phyloP scores from a whole-genome alignment of 2,329 filamentous ascomycete genomes.

The Monosporascus sp. region DNA sequence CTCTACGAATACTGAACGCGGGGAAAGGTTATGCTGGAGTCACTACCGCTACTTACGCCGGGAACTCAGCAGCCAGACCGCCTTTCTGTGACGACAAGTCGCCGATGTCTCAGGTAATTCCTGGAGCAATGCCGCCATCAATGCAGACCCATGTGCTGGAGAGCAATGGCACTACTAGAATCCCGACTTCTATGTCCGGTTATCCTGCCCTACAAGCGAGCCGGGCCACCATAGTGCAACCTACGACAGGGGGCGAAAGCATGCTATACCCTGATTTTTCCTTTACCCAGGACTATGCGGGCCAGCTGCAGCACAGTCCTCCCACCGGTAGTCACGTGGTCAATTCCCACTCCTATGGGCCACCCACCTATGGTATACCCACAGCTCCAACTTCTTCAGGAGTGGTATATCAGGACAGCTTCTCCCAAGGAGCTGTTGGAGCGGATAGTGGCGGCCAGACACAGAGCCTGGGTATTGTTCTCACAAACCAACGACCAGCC shows the following conservation, averaged over 20 bases:
- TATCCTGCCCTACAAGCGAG: constrained; percentile 34
- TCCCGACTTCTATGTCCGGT: constrained; percentile 26
- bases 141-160: constrained; percentile 22
- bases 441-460: constrained; percentile 10
- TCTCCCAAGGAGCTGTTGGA: constrained; percentile 14
- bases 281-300: constrained; percentile 20
- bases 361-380: constrained; percentile 7
- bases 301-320: constrained; percentile 15
- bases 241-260: constrained; percentile 29
- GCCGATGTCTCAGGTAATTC: constrained; percentile 14
- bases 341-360: constrained; percentile 10
- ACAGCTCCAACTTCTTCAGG: constrained; percentile 2
- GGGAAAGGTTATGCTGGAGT: constrained; percentile 22
- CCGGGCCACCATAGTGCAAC: constrained; percentile 22
- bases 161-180: constrained; percentile 22
- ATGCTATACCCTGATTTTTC: constrained; percentile 34
- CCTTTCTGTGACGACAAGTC: constrained; percentile 20
- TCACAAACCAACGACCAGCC: constrained; percentile 30
- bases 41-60: constrained; percentile 19
- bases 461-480: constrained; percentile 28
- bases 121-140: constrained; percentile 20
- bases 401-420: constrained; percentile 1
- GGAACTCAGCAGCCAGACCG: constrained; percentile 14
- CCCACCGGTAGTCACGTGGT: constrained; percentile 17
- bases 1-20: constrained; percentile 17